Conservation (phyloP, 192 early-diverging fungal species). For the Chytriomyces sp. region DNA sequence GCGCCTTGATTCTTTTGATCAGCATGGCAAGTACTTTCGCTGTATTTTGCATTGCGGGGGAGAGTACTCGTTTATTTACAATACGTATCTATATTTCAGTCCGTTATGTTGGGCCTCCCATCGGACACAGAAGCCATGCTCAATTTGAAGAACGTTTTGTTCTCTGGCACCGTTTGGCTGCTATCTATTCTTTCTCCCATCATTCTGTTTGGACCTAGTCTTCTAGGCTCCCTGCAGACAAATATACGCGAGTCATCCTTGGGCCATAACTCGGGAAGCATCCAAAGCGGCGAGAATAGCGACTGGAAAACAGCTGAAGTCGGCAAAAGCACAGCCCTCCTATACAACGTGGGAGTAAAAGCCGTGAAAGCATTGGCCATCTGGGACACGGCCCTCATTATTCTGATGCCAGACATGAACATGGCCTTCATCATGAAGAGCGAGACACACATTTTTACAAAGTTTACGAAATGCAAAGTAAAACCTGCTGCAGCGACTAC, state of each 20-base stretch:
- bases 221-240: too few species aligned
- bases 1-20: neutral
- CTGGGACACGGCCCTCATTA: neutral
- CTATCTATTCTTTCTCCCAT: neutral
- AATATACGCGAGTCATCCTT: too few species aligned
- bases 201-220: neutral
- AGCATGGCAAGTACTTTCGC: neutral
- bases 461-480: neutral
- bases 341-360: neutral
- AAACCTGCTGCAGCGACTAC: neutral
- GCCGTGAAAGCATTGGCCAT: neutral
- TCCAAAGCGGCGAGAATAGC: too few species aligned
- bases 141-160: neutral
- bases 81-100: neutral
- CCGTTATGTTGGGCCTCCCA: neutral
- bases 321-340: too few species aligned
- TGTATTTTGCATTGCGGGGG: too few species aligned
- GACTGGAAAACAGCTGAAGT: too few species aligned
- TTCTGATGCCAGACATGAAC: neutral
- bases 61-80: too few species aligned
- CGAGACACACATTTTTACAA: neutral
- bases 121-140: neutral
- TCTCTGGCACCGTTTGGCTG: neutral
- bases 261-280: too few species aligned
- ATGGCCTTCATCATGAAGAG: neutral